These are phyloP conservation scores for Alternaria postmessia DNA, from an alignment of 2,329 filamentous ascomycete species.

Conservation along the genomic window DNA sequence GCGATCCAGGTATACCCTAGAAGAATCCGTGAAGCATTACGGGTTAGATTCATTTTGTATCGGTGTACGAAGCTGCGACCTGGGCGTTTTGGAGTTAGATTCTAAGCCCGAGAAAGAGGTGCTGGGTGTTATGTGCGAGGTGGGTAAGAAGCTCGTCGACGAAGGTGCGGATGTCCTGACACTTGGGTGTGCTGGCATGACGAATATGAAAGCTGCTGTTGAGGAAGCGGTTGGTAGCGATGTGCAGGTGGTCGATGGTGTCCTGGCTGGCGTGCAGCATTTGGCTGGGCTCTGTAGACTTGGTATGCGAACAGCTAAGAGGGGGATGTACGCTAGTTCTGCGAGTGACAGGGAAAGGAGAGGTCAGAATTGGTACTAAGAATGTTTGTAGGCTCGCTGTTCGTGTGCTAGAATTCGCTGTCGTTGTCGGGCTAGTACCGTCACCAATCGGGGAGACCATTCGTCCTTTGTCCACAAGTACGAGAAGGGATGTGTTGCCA, in stretches of 20 bases:
- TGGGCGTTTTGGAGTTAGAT: conserved; percentile 58
- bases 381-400: neutral
- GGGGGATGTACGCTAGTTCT: conserved; percentile 55
- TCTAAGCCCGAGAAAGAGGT: conserved; percentile 51
- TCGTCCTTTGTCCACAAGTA: neutral
- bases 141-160: conserved; percentile 44
- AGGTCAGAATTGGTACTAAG: neutral
- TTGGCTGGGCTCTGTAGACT: conserved; percentile 57
- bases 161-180: conserved; percentile 55
- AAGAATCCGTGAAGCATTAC: neutral
- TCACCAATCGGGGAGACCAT: neutral
- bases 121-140: conserved; percentile 47
- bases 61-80: conserved; percentile 53
- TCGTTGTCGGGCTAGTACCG: neutral
- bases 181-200: conserved; percentile 61
- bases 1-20: neutral
- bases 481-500: no score
- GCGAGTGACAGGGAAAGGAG: neutral
- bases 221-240: conserved; percentile 57
- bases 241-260: conserved; percentile 62
- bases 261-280: conserved; percentile 59
- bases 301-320: conserved; percentile 57
- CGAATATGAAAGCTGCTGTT: conserved; percentile 56
- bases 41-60: conserved; percentile 25
- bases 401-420: neutral